Percentiles rank a stretch among this genome's conserved stretches.
phyloP scores from a whole-genome alignment of 208 protist species.

The Trypanosomatidae sp. region DNA sequence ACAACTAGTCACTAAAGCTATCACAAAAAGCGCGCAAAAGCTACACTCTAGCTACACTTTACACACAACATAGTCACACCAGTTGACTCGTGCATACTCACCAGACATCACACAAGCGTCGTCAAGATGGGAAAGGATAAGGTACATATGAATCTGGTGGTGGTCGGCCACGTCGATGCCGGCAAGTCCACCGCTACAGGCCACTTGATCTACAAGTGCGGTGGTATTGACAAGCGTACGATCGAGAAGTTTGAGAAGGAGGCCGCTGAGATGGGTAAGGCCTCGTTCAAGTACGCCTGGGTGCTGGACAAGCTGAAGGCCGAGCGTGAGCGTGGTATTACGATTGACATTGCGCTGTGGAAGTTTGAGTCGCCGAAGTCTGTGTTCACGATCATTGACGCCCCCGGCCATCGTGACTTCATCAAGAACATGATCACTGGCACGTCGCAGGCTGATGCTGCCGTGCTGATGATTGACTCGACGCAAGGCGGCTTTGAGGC shows the following conservation, averaged over 20 bases:
- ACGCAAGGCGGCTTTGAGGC: slow-evolving; percentile 87
- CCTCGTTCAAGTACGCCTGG: slow-evolving; percentile 90
- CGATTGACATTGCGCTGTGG: slow-evolving; percentile 88
- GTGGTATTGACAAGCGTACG: slow-evolving; percentile 82
- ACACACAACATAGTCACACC: too few relatives aligned
- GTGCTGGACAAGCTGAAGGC: slow-evolving; percentile 89
- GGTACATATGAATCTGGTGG: slow-evolving; percentile 33
- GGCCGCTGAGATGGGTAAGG: slow-evolving; percentile 82
- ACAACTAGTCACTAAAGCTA: background rate
- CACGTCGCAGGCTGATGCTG: slow-evolving; percentile 85
- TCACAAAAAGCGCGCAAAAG: background rate
- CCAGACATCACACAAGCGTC: background rate
- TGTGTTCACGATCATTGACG: slow-evolving; percentile 90
- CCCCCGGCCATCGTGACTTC: slow-evolving; percentile 90
- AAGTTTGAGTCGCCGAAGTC: slow-evolving; percentile 88
- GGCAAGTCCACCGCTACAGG: slow-evolving; percentile 89
- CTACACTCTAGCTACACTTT: too few relatives aligned
- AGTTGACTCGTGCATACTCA: too few relatives aligned
- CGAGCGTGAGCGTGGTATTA: slow-evolving; percentile 89
- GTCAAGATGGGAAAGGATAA: slow-evolving; percentile 45
- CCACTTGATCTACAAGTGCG: slow-evolving; percentile 86
- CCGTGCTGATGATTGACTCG: slow-evolving; percentile 81
- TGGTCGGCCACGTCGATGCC: slow-evolving; percentile 11
- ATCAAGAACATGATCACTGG: slow-evolving; percentile 93
- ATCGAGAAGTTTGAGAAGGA: slow-evolving; percentile 89